Evolutionary conservation across 164 flowering plant genomes (phyloP).

Genomic region (Aristolochia contorta): DNA sequence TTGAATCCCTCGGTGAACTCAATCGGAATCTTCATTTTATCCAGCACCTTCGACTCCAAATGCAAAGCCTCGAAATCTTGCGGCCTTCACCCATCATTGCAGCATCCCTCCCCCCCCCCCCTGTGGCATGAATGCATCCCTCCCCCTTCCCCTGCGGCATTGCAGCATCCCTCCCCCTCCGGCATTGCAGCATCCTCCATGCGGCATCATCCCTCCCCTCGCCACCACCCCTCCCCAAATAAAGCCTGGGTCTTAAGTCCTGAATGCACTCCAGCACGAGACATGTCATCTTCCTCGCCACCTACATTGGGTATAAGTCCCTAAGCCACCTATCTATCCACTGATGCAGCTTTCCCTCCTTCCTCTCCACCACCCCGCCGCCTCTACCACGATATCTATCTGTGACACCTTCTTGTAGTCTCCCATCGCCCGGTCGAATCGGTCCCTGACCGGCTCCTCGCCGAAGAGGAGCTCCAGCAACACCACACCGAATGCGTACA

Average conservation of each 20-base stretch:
- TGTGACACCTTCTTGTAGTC: conserved; percentile 30
- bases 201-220: no score
- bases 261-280: conserved; percentile 61
- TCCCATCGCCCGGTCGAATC: conserved; percentile 24
- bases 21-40: conserved; percentile 22
- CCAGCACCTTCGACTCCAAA: conserved; percentile 41
- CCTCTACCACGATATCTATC: conserved; percentile 44
- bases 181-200: no score
- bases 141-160: no score
- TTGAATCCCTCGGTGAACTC: conserved; percentile 42
- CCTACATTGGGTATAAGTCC: conserved; percentile 68
- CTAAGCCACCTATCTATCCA: conserved; percentile 62
- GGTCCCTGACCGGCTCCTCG: conserved; percentile 52
- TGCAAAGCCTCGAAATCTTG: conserved; percentile 51
- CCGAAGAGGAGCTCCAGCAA: conserved; percentile 63
- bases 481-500: conserved; percentile 75
- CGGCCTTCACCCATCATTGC: no score
- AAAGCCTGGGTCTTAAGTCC: no score
- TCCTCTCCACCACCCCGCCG: conserved; percentile 12
- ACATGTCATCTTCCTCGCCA: conserved; percentile 46
- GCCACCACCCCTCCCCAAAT: no score
- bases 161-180: no score
- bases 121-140: no score
- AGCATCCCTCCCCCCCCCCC: no score
- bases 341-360: conserved; percentile 37